phyloP scores from a whole-genome alignment of 768 basidiomycete species.

The Xerocomellus amylosporus region DNA sequence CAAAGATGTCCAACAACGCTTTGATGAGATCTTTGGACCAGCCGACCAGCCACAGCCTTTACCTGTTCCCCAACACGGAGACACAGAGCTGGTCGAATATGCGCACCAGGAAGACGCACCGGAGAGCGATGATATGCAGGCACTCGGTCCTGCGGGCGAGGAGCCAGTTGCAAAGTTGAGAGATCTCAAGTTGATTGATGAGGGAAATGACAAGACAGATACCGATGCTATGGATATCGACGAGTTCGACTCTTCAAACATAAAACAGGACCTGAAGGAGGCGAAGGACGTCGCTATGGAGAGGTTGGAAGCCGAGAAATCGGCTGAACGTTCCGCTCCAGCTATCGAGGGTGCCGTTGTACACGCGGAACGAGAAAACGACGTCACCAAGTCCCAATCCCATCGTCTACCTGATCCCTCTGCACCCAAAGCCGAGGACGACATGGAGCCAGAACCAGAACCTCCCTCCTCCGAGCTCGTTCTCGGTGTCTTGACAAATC shows the following conservation, averaged over 20 bases:
- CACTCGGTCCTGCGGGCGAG: slow-evolving; percentile 81
- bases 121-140: slow-evolving; percentile 74
- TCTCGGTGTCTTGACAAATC: slow-evolving; percentile 17
- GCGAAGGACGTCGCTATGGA: slow-evolving; percentile 25
- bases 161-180: slow-evolving; percentile 80
- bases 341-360: slow-evolving; percentile 48
- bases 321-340: slow-evolving; percentile 24
- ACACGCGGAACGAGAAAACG: slow-evolving; percentile 29
- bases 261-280: slow-evolving; percentile 26
- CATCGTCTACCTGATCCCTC: slow-evolving; percentile 26
- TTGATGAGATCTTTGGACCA: slow-evolving; percentile 71
- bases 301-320: slow-evolving; percentile 28
- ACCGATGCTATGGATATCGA: slow-evolving; percentile 51
- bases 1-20: slow-evolving; percentile 76
- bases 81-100: slow-evolving; percentile 68
- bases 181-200: slow-evolving; percentile 75
- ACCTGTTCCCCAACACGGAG: slow-evolving; percentile 36
- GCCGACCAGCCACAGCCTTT: slow-evolving; percentile 33
- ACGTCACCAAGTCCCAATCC: background rate
- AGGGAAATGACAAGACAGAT: slow-evolving; percentile 41
- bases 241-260: slow-evolving; percentile 18
- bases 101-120: slow-evolving; percentile 57
- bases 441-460: slow-evolving; percentile 19
- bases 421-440: slow-evolving; percentile 30
- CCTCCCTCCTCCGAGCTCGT: slow-evolving; percentile 19